Percentiles rank a stretch among this genome's conserved stretches.
Evolutionary conservation across 2,329 filamentous ascomycete species (phyloP).

Genomic region (Trichophyton verrucosum): DNA sequence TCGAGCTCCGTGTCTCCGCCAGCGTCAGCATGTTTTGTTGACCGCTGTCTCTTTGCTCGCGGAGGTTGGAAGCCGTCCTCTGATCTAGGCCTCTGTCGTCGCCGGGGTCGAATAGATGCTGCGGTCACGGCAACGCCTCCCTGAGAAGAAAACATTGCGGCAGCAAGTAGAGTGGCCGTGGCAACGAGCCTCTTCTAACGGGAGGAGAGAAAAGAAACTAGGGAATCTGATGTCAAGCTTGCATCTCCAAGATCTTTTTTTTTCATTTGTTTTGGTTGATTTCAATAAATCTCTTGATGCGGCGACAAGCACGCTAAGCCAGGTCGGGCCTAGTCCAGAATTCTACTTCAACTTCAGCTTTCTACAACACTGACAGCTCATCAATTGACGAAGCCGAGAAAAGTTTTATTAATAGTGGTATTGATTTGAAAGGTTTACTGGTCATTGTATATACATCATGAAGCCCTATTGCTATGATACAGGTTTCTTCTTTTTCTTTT

Average conservation of each 20-base stretch:
- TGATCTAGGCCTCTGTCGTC: constrained; percentile 31
- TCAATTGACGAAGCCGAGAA: not conserved
- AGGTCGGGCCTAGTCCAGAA: not conserved
- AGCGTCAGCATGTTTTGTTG: constrained; percentile 17
- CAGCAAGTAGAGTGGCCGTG: not conserved
- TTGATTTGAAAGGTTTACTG: not conserved
- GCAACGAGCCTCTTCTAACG: not conserved
- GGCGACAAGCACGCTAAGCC: not conserved
- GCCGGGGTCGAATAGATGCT: constrained; percentile 19
- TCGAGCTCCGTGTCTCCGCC: constrained; percentile 11
- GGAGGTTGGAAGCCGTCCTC: constrained; percentile 32
- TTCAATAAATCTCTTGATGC: not conserved
- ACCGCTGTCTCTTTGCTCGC: constrained; percentile 36
- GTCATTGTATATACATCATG: constrained; percentile 3
- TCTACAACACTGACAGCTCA: not conserved
- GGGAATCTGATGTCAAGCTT: not conserved
- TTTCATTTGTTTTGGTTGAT: not conserved
- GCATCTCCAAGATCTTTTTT: not conserved
- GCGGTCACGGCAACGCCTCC: not conserved
- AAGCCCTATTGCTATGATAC: not conserved
- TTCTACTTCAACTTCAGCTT: not conserved
- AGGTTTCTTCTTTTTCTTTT: not conserved
- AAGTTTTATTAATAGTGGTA: not conserved
- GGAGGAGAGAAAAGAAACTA: not conserved
- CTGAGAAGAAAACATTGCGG: not conserved